Evolutionary conservation across 257 asterid genomes (phyloP).

Genomic region (Solanum clarkiae): DNA sequence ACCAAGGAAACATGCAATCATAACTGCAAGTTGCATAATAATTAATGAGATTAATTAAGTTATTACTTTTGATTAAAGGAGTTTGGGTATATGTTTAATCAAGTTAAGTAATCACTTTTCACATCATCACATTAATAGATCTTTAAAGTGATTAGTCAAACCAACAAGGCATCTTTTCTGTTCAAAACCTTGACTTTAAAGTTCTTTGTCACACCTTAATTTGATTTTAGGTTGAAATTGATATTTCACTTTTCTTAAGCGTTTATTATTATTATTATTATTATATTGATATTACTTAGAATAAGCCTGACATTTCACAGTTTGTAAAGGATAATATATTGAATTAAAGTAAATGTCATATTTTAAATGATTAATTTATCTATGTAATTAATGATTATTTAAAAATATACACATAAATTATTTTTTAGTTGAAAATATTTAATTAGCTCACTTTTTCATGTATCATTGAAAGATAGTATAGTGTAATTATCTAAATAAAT

Average conservation of each 20-base stretch:
- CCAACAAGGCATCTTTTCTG: not conserved
- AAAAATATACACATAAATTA: too few species aligned
- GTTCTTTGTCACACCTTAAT: not conserved
- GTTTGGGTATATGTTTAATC: not conserved
- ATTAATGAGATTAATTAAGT: not conserved
- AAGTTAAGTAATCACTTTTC: not conserved
- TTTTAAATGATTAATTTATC: too few species aligned
- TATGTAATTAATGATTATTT: too few species aligned
- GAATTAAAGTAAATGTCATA: too few species aligned
- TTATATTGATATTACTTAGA: too few species aligned
- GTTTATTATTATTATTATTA: too few species aligned
- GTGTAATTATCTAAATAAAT: too few species aligned
- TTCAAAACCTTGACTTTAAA: not conserved
- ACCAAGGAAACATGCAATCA: not conserved
- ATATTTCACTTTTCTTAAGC: too few species aligned
- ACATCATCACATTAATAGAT: not conserved
- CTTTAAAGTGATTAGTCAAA: not conserved
- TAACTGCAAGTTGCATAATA: not conserved
- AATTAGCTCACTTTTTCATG: too few species aligned
- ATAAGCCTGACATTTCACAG: accelerated
- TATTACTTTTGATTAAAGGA: not conserved
- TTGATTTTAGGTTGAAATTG: not conserved
- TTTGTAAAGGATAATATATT: too few species aligned
- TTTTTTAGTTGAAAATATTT: too few species aligned
- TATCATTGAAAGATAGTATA: too few species aligned